Conservation (phyloP, 345 rosid species). For the Durio zibethinus region DNA sequence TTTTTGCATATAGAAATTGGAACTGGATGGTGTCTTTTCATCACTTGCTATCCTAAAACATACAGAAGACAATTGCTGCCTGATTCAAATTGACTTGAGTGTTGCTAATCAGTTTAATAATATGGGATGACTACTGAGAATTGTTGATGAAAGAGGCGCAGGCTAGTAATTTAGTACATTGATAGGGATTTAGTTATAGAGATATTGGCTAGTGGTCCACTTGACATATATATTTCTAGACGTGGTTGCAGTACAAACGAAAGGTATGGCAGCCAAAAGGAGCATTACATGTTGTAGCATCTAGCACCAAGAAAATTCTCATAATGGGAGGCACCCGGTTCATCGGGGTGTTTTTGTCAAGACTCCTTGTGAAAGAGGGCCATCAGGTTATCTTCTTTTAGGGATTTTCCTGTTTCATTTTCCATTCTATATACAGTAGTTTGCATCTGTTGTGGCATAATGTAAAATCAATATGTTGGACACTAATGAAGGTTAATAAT, state of each 20-base stretch:
- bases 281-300: conserved; percentile 63
- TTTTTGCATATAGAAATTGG: not conserved
- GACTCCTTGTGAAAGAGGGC: conserved; percentile 90
- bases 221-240: not conserved
- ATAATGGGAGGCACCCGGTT: conserved; percentile 97
- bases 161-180: not conserved
- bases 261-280: conserved; percentile 62
- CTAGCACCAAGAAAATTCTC: conserved; percentile 81
- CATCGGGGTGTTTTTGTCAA: conserved; percentile 82
- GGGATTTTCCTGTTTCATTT: not conserved
- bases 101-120: not conserved
- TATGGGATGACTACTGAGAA: not conserved
- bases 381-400: conserved; percentile 54
- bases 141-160: not conserved
- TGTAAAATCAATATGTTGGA: not conserved
- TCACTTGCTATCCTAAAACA: not conserved
- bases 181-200: not conserved
- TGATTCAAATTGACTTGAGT: not conserved
- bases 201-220: not conserved
- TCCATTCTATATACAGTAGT: not conserved
- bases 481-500: not conserved
- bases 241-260: conserved; percentile 63
- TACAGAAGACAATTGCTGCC: not conserved
- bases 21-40: too few relatives aligned
- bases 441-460: not conserved